phyloP scores from a whole-genome alignment of 805 yeast species.

The Clavispora phyllophila region DNA sequence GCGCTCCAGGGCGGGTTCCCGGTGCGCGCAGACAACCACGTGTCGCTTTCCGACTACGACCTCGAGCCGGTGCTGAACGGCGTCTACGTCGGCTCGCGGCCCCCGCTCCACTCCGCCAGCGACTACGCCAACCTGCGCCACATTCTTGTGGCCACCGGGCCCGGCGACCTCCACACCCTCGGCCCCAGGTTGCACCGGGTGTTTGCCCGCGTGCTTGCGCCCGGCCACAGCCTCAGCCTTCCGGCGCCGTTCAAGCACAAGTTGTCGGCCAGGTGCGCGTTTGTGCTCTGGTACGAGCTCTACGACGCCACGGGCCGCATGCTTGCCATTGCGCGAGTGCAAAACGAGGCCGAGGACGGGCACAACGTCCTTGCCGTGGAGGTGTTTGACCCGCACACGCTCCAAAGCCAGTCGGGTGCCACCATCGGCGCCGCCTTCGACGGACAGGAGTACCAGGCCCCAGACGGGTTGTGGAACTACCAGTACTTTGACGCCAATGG shows the following conservation, averaged over 20 bases:
- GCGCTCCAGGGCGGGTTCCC: conserved; percentile 27
- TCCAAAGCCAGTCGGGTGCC: conserved; percentile 10
- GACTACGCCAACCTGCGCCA: conserved; percentile 19
- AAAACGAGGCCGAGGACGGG: too few relatives aligned
- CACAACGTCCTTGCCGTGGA: conserved; percentile 15
- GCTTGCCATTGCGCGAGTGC: conserved; percentile 20
- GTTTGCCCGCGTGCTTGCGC: conserved; percentile 10
- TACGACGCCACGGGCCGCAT: conserved; percentile 31
- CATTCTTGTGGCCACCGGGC: conserved; percentile 21
- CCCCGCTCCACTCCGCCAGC: conserved; percentile 10
- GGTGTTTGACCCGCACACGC: conserved; percentile 26
- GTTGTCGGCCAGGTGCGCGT: conserved; percentile 14
- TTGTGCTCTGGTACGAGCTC: conserved; percentile 32
- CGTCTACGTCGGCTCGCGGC: conserved; percentile 22
- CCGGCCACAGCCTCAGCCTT: conserved; percentile 20
- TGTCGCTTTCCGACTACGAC: conserved; percentile 23
- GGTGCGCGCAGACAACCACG: conserved; percentile 18
- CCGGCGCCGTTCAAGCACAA: conserved; percentile 20
- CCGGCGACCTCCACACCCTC: conserved; percentile 11
- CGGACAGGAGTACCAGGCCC: conserved; percentile 18
- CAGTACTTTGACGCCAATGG: conserved; percentile 10
- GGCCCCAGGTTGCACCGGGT: conserved; percentile 15
- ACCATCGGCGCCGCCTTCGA: conserved; percentile 2
- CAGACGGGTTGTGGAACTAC: conserved; percentile 24
- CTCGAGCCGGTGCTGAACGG: conserved; percentile 28